Conservation (phyloP, 78 protist genomes). For the Emiliania huxleyi region DNA sequence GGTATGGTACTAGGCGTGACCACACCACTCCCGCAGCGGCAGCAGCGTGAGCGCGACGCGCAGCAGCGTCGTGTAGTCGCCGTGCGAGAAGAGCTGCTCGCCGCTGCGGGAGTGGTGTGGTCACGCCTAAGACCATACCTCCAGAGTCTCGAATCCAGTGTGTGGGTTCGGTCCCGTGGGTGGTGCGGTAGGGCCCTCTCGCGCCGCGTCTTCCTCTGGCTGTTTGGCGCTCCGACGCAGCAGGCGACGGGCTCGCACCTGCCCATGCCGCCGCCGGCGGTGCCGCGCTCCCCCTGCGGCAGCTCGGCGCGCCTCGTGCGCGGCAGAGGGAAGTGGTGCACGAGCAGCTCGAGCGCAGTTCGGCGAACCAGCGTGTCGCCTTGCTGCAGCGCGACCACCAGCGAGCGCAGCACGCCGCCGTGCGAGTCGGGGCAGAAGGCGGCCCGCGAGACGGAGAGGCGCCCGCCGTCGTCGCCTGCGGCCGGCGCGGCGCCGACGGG, state of each 20-base stretch:
- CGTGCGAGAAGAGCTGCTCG: neutral
- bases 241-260: neutral
- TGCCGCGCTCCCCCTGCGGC: neutral
- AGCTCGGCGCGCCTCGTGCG: neutral
- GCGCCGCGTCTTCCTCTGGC: neutral
- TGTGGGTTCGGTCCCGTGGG: too few relatives aligned
- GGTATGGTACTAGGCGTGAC: too few relatives aligned
- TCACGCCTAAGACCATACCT: too few relatives aligned
- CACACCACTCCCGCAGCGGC: slow-evolving; percentile 38
- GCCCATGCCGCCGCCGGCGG: neutral
- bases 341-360: slow-evolving; percentile 28
- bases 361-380: slow-evolving; percentile 33
- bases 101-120: neutral
- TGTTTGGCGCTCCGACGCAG: neutral
- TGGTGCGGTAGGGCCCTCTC: too few relatives aligned
- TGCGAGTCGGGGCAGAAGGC: neutral
- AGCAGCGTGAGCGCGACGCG: slow-evolving; percentile 11
- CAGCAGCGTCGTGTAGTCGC: neutral
- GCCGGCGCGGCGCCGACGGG: neutral
- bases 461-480: neutral
- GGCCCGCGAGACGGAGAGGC: neutral
- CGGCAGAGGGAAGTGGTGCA: neutral
- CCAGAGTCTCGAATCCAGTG: too few relatives aligned
- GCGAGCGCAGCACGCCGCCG: neutral
- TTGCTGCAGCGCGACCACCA: neutral